A percentile compares a stretch with the other conserved stretches of the same genome.
These are phyloP conservation scores for Malania oleifera DNA, from an alignment of 164 flowering plant genomes.

Conservation along the genomic window DNA sequence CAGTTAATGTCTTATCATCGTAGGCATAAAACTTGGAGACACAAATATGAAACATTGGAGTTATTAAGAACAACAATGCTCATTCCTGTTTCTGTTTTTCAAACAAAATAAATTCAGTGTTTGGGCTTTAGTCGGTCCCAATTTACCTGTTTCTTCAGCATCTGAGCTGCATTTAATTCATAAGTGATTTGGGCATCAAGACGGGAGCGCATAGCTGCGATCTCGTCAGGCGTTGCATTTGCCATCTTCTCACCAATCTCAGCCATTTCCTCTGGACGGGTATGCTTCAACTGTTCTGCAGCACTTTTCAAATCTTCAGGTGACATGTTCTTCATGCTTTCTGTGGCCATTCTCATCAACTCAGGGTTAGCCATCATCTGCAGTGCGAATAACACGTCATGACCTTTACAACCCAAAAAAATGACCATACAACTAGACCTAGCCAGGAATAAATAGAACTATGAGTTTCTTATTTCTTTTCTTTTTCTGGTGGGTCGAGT, in stretches of 20 bases:
- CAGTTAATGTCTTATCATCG: too few species aligned
- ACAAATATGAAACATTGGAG: too few species aligned
- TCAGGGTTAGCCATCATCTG: conserved; percentile 99
- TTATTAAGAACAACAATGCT: background rate
- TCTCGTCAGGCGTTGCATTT: conserved; percentile 78
- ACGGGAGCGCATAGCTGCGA: conserved; percentile 73
- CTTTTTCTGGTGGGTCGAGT: too few species aligned
- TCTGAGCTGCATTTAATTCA: conserved; percentile 66
- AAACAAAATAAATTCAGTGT: too few species aligned
- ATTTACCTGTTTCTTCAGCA: conserved; percentile 79
- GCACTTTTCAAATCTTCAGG: conserved; percentile 80
- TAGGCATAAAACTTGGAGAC: too few species aligned
- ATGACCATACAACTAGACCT: background rate
- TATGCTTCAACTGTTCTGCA: conserved; percentile 81
- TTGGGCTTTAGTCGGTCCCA: too few species aligned
- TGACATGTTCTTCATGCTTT: conserved; percentile 82
- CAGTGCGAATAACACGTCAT: conserved; percentile 11
- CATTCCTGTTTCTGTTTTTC: too few species aligned
- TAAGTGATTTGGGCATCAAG: conserved; percentile 63
- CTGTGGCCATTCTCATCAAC: conserved; percentile 80
- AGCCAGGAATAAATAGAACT: background rate
- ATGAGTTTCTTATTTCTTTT: too few species aligned
- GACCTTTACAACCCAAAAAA: background rate
- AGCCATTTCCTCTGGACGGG: conserved; percentile 88
- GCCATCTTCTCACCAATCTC: conserved; percentile 87